phyloP scores from a whole-genome alignment of 164 flowering plant species.

The Kalanchoe fedtschenkoi region DNA sequence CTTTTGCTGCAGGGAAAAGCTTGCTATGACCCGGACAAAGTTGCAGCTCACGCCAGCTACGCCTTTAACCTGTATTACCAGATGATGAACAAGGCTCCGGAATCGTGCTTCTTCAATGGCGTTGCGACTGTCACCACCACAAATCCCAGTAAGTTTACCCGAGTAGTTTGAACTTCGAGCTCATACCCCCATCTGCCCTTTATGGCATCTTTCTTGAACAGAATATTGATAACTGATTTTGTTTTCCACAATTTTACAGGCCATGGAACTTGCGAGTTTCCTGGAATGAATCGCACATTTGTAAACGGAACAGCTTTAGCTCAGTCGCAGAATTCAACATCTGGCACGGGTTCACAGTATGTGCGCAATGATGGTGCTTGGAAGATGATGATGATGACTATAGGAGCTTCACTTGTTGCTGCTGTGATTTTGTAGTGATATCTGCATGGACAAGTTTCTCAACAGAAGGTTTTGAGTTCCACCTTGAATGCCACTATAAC shows the following conservation, averaged over 20 bases:
- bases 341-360: conserved; percentile 17
- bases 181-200: background rate
- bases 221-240: conserved; percentile 7
- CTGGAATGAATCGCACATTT: conserved; percentile 54
- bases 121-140: conserved; percentile 72
- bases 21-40: conserved; percentile 77
- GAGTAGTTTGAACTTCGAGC: background rate
- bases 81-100: conserved; percentile 47
- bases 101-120: conserved; percentile 76
- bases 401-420: background rate
- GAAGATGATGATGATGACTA: background rate
- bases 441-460: background rate
- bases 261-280: conserved; percentile 63
- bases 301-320: conserved; percentile 43
- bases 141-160: conserved; percentile 64
- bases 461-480: background rate
- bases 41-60: conserved; percentile 61
- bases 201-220: background rate
- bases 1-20: conserved; percentile 59
- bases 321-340: conserved; percentile 58
- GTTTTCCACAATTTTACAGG: conserved; percentile 34
- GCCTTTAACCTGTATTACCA: conserved; percentile 83
- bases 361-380: conserved; percentile 7
- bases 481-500: no score
- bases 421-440: background rate